phyloP scores from a whole-genome alignment of 805 yeast species.

The Zygosaccharomyces pseudorouxii region DNA sequence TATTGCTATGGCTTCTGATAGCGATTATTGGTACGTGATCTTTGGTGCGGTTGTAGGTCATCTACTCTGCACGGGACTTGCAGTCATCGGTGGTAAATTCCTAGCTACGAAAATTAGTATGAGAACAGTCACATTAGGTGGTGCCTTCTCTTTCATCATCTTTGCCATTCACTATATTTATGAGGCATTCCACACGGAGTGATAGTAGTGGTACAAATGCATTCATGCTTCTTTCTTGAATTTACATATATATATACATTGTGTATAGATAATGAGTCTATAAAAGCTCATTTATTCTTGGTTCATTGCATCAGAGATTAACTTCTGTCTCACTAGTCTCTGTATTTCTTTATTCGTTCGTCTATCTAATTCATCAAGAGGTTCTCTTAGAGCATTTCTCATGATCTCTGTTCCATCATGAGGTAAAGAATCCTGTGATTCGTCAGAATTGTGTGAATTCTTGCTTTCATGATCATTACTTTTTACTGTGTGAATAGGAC shows the following conservation, averaged over 20 bases:
- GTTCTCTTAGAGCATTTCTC: conserved; percentile 38
- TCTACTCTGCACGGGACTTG: conserved; percentile 77
- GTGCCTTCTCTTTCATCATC: conserved; percentile 78
- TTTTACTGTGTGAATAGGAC: background rate
- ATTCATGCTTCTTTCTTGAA: background rate
- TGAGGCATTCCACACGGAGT: conserved; percentile 45
- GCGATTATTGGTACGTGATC: conserved; percentile 84
- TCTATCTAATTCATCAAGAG: conserved; percentile 37
- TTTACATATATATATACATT: background rate
- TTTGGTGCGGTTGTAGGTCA: conserved; percentile 90
- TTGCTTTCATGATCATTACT: background rate
- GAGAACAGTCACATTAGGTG: conserved; percentile 88
- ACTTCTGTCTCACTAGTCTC: conserved; percentile 37
- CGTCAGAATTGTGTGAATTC: background rate
- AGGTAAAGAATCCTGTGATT: background rate
- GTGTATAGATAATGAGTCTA: background rate
- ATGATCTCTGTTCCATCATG: conserved; percentile 34
- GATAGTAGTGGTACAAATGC: background rate
- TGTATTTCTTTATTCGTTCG: conserved; percentile 43
- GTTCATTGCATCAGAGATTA: conserved; percentile 13
- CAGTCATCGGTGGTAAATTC: conserved; percentile 90
- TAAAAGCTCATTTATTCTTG: conserved; percentile 1
- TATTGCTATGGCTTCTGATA: conserved; percentile 97
- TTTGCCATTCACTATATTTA: conserved; percentile 77
- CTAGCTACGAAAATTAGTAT: conserved; percentile 85